Evolutionary conservation across 495 filamentous ascomycete species (phyloP), one percentile per base, ranked within the genome.

Genomic region (Neurospora cerealis): DNA sequence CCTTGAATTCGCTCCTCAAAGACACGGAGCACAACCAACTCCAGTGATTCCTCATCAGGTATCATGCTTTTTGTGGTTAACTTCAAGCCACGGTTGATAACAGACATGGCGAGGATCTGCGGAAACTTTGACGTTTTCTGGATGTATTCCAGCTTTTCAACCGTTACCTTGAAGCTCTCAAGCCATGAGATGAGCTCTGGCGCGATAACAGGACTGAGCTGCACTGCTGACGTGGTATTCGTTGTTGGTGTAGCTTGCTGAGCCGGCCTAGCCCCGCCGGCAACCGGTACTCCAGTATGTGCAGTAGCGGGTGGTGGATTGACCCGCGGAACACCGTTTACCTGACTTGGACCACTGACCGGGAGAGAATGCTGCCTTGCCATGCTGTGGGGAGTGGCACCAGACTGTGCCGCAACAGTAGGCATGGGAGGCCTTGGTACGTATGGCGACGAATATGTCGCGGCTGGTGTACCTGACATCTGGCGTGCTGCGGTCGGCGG

Each of bases 371-470:
- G 73, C 46, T 76, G 80, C 15, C 73, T 71, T 46, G 74, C 70
- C 60, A 74, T 71, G 42, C 73, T 72, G 46, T 77, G 76, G 5
- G 74, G 75, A 10, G 71, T 70, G 19, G 62, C 73, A 24, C 73
- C 75, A 39, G 75, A 40, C 42, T 78, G 79, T 17, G 73, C 62
- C 28, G 77, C 13, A 15, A 73, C 60, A 9, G 74, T 32, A 28
- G 78, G 77, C 15, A 66, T 66, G 13, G 80, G 78, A 8, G 83
- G 78, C 34, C 79, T 79, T 69, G 83, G 79, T 44, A 81, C 78
- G 71, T 86, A 85, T 10, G 85, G 84, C 8, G 85, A 85, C 46
- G 80, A 82, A 71, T 86, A 86, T 4, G 83, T 78, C 39, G 80
- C 79, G 69, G 79, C 74, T 71, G 82, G 81, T 36, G 78, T n/a